Evolutionary conservation across 1,284 basidiomycete genomes (phyloP).

Genomic region (Sporisorium iseilematis-ciliati): DNA sequence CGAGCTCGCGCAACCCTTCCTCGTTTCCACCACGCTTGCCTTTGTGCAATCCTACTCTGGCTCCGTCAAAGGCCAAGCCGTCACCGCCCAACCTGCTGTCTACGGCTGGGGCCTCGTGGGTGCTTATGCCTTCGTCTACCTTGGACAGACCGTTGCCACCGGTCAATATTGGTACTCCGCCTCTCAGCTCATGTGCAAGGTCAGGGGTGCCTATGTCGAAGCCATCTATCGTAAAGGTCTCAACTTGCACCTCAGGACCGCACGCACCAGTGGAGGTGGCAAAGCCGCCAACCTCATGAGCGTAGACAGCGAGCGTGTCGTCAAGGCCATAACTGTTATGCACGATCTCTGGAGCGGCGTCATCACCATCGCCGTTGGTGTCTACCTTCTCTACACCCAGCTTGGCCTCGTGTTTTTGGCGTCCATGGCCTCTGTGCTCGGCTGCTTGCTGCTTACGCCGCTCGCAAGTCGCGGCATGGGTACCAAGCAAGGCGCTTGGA

Average conservation of each 20-base stretch:
- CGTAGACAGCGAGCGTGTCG: slow-evolving; percentile 64
- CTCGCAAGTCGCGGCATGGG: slow-evolving; percentile 47
- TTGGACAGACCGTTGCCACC: slow-evolving; percentile 46
- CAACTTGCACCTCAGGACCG: slow-evolving; percentile 52
- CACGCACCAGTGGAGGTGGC: slow-evolving; percentile 56
- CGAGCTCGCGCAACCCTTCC: slow-evolving; percentile 55
- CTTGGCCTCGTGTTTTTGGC: slow-evolving; percentile 59
- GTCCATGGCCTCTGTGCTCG: slow-evolving; percentile 44
- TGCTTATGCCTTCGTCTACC: slow-evolving; percentile 61
- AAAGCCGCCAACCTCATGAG: slow-evolving; percentile 63
- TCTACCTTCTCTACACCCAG: slow-evolving; percentile 56
- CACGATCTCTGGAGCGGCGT: slow-evolving; percentile 58
- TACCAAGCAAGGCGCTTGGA: slow-evolving; percentile 53
- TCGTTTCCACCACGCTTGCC: slow-evolving; percentile 56
- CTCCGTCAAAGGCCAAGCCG: slow-evolving; percentile 13
- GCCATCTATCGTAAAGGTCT: slow-evolving; percentile 62
- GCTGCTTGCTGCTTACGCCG: slow-evolving; percentile 49
- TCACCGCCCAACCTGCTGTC: slow-evolving; percentile 40
- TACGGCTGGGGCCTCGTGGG: slow-evolving; percentile 65
- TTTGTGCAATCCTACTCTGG: slow-evolving; percentile 55
- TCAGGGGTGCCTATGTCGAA: slow-evolving; percentile 60
- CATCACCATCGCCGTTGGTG: slow-evolving; percentile 54
- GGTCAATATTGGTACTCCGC: slow-evolving; percentile 53
- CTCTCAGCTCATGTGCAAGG: slow-evolving; percentile 50
- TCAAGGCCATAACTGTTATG: slow-evolving; percentile 41